Evolutionary conservation across 2,329 filamentous ascomycete genomes (phyloP).

Genomic region (Alternaria longipes): DNA sequence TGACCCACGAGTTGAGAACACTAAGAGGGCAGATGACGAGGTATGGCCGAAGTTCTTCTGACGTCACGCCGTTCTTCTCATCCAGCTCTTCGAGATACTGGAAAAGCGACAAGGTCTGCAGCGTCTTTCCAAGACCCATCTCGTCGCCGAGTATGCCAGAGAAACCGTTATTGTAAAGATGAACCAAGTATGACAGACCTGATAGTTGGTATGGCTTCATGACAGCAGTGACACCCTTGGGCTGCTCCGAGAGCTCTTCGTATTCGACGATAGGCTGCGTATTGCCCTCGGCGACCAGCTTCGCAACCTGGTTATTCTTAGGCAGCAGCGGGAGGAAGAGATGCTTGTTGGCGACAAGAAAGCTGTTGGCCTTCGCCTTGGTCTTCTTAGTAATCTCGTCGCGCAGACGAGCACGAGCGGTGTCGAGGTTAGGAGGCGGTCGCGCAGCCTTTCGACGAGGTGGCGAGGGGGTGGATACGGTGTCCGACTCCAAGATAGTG

Average conservation of each 20-base stretch:
- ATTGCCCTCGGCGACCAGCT: constrained; percentile 42
- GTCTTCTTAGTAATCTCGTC: constrained; percentile 54
- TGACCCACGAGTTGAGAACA: constrained; percentile 96
- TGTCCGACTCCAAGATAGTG: constrained; percentile 46
- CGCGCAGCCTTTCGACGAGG: constrained; percentile 16
- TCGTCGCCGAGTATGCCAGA: constrained; percentile 98
- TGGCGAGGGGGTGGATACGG: constrained; percentile 23
- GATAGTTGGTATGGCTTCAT: constrained; percentile 98
- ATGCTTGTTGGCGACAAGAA: constrained; percentile 56
- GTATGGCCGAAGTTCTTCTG: constrained; percentile 82
- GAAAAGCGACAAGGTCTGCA: constrained; percentile 96
- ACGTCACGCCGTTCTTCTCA: constrained; percentile 54
- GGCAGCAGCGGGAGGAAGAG: constrained; percentile 60
- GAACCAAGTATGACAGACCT: constrained; percentile 98
- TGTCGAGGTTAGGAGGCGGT: constrained; percentile 42
- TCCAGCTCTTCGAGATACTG: constrained; percentile 97
- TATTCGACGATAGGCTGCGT: constrained; percentile 50
- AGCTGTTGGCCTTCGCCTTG: constrained; percentile 57
- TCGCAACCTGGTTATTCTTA: constrained; percentile 54
- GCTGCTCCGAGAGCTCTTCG: constrained; percentile 54
- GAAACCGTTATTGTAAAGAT: constrained; percentile 98
- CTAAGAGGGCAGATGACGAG: constrained; percentile 95
- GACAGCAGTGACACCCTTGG: constrained; percentile 57
- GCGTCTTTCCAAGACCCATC: constrained; percentile 99
- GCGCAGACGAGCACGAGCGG: constrained; percentile 53